Evolutionary conservation across 345 rosid genomes (phyloP).

Genomic region (Moricandia arvensis): DNA sequence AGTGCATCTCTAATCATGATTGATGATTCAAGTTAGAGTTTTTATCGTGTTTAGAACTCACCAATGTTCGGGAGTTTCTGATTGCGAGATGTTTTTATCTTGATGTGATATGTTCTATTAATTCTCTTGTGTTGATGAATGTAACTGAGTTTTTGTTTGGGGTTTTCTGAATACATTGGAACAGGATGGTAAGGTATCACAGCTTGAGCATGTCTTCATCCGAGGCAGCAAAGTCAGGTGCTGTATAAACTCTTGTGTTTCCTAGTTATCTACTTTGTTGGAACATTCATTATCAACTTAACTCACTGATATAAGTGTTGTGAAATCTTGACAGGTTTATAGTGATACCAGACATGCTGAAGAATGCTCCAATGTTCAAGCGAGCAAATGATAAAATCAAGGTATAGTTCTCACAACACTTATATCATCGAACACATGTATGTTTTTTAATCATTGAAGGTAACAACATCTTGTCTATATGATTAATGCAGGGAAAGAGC

Average conservation of each 20-base stretch:
- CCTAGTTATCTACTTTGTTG: background rate
- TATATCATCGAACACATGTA: no score
- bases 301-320: background rate
- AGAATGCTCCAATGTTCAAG: constrained; percentile 97
- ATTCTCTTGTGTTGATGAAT: background rate
- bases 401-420: constrained; percentile 42
- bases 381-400: constrained; percentile 76
- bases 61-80: background rate
- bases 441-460: background rate
- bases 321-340: constrained; percentile 62
- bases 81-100: background rate
- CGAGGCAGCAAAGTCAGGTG: constrained; percentile 99
- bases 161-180: background rate
- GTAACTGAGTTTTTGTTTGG: background rate
- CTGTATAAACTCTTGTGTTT: background rate
- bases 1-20: background rate
- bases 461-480: constrained; percentile 1
- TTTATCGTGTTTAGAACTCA: background rate
- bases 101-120: background rate
- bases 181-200: constrained; percentile 95
- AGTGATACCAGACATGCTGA: constrained; percentile 98
- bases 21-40: background rate
- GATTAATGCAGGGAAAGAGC: constrained; percentile 74
- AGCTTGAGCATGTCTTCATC: constrained; percentile 96
- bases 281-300: background rate